Conservation (phyloP, 208 protist species). For the Leptomonas pyrrhocoris region DNA sequence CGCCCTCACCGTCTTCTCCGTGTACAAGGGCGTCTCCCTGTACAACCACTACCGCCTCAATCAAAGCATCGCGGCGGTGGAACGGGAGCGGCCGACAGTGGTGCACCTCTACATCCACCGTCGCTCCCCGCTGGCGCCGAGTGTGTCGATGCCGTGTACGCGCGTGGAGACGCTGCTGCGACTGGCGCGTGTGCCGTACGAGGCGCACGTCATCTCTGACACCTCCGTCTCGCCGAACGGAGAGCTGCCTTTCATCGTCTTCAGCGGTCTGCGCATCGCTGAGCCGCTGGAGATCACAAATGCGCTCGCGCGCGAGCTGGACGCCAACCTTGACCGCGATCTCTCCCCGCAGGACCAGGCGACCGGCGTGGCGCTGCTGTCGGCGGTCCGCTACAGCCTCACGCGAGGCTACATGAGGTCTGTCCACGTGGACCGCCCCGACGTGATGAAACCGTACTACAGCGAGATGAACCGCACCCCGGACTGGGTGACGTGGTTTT, state of each 20-base stretch:
- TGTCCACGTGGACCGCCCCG: conserved; percentile 36
- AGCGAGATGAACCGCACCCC: conserved; percentile 43
- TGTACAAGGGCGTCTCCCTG: conserved; percentile 47
- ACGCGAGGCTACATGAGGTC: conserved; percentile 39
- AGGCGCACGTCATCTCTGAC: conserved; percentile 43
- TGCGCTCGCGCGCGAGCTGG: conserved; percentile 34
- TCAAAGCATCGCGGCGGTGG: conserved; percentile 34
- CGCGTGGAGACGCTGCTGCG: conserved; percentile 63
- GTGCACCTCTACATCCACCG: conserved; percentile 56
- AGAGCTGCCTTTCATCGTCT: conserved; percentile 44
- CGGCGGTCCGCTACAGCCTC: conserved; percentile 38
- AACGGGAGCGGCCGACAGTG: conserved; percentile 25
- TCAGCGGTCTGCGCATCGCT: conserved; percentile 30
- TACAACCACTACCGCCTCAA: conserved; percentile 43
- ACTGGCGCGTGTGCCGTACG: conserved; percentile 51
- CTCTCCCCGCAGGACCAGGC: conserved; percentile 41
- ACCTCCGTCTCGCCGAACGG: conserved; percentile 39
- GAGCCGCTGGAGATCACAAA: conserved; percentile 35
- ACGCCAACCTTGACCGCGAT: conserved; percentile 35
- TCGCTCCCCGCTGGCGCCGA: conserved; percentile 43
- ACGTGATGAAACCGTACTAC: conserved; percentile 49
- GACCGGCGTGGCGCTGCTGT: conserved; percentile 36
- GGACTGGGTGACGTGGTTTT: conserved; percentile 36
- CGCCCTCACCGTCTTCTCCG: conserved; percentile 48
- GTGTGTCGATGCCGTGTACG: conserved; percentile 41